These are phyloP conservation scores for Abrus precatorius DNA, from an alignment of 306 rosid genomes.

Conservation along the genomic window DNA sequence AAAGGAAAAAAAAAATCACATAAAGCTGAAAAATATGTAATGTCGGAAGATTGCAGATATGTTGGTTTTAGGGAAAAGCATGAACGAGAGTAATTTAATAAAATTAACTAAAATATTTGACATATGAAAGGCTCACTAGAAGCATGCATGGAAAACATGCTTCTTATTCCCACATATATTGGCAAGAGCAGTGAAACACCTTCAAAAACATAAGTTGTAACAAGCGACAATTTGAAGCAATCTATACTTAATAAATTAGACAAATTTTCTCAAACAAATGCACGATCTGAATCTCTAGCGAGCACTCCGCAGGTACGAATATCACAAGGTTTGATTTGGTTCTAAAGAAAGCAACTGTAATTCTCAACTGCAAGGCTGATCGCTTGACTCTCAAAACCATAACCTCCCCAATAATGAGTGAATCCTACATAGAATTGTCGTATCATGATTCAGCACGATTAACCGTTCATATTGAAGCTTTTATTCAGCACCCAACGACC, in stretches of 20 bases:
- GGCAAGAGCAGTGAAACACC: constrained; percentile 41
- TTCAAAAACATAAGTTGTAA: constrained; percentile 18
- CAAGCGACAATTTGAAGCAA: constrained; percentile 43
- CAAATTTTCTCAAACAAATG: constrained; percentile 50
- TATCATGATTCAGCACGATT: constrained; percentile 71
- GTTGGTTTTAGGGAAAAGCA: not conserved
- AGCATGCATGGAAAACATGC: constrained; percentile 45
- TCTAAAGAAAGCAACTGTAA: constrained; percentile 66
- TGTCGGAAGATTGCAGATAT: not conserved
- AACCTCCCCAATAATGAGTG: constrained; percentile 60
- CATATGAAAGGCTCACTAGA: constrained; percentile 22
- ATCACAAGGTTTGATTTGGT: constrained; percentile 46
- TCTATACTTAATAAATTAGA: constrained; percentile 49
- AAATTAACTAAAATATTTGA: constrained; percentile 24
- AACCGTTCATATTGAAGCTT: constrained; percentile 52
- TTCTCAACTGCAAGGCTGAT: constrained; percentile 60
- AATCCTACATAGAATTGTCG: constrained; percentile 85
- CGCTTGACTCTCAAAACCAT: constrained; percentile 64
- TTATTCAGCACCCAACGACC: constrained; percentile 55
- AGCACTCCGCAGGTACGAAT: constrained; percentile 38
- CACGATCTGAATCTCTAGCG: constrained; percentile 59
- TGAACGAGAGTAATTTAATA: not conserved
- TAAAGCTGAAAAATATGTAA: constrained; percentile 13
- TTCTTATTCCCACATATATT: constrained; percentile 30
- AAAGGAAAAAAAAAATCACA: constrained; percentile 18